Base-by-base conservation (phyloP, 202 grass and related monocot species). In the Zoysia matrella region DNA sequence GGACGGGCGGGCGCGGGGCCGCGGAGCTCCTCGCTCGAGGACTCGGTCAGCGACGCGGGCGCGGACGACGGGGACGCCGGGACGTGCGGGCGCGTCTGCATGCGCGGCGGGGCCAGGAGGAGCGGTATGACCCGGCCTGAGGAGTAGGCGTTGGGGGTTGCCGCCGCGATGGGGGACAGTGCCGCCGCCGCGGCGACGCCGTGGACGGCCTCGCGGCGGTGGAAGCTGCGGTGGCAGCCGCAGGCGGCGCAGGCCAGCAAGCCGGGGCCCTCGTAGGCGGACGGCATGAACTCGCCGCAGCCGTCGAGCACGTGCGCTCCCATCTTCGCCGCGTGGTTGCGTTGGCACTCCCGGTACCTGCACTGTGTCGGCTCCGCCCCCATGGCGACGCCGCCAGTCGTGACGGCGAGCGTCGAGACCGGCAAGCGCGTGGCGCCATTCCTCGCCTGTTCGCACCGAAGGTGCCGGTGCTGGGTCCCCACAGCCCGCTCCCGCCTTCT, bases 161-260 rank as follows among this genome's bases (percentile, higher is more conserved):
- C 44, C 50, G 78, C 30, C 30, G 11, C 9, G 89, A 67, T 36
- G 50, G 87, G 82, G 36, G 82, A 51, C 45, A 76, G 71, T 49
- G 52, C 72, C 36, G 47, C 42, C 0, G 77, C 51, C 9, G 45
- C 36, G 1, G 71, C 75, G 1, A 18, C 80, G 9, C 39, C 74
- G 39, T 67, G 73, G 7, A 57, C 22, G 16, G 74, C 9, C 68
- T 87, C 92, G 60, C 90, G 92, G 46, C 95, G 90, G 82, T 98
- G 95, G 90, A 98, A 98, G 87, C 96, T 98, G 16, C 96, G 92
- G 80, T 98, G 96, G 90, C 96, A 98, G 39, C 87, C 83, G 87
- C 96, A 98, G 11, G 96, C 92, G 52, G 91, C 96, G 73, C 96
- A 98, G 44, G 83, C 78, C 58, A 95, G 87, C 54, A 83, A 89